phyloP scores from a whole-genome alignment of 2,329 filamentous ascomycete genomes.

The Aureobasidium subglaciale region DNA sequence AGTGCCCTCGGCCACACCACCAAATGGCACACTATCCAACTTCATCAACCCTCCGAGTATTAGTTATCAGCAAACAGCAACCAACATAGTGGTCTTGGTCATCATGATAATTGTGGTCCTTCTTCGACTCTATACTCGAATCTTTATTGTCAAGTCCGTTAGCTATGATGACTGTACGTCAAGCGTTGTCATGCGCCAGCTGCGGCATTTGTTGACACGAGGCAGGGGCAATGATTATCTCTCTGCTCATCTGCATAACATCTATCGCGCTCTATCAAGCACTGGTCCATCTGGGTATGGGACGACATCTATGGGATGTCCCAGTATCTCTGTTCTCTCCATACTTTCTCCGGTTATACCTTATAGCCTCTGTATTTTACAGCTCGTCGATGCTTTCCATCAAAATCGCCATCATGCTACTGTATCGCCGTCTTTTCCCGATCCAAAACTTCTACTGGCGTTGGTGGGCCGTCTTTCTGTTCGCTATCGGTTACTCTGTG shows the following conservation, averaged over 20 bases:
- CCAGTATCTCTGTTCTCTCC: constrained; percentile 9
- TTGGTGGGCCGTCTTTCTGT: constrained; percentile 13
- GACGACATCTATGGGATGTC: constrained; percentile 9
- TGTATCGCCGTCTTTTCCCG: constrained; percentile 13
- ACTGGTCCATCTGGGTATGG: constrained; percentile 9
- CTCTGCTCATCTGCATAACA: constrained; percentile 5
- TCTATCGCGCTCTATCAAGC: constrained; percentile 10
- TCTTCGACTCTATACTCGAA: constrained; percentile 11
- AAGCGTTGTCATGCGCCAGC: background rate
- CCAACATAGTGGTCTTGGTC: background rate
- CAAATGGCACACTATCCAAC: constrained; percentile 4
- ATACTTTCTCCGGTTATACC: constrained; percentile 3
- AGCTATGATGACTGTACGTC: constrained; percentile 13
- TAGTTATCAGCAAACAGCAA: background rate
- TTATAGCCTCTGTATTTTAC: constrained; percentile 8
- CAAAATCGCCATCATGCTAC: constrained; percentile 15
- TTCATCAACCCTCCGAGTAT: constrained; percentile 9
- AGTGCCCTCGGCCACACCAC: background rate
- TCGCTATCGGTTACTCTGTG: constrained; percentile 11
- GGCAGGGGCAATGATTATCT: constrained; percentile 3
- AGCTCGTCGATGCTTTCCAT: constrained; percentile 21
- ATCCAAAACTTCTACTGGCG: constrained; percentile 9
- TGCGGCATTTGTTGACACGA: background rate
- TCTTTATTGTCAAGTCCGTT: constrained; percentile 12
- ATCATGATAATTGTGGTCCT: constrained; percentile 5